Percentiles rank a stretch among this genome's conserved stretches.
Evolutionary conservation across 768 basidiomycete genomes (phyloP).

Genomic region (Naganishia vishniacii): DNA sequence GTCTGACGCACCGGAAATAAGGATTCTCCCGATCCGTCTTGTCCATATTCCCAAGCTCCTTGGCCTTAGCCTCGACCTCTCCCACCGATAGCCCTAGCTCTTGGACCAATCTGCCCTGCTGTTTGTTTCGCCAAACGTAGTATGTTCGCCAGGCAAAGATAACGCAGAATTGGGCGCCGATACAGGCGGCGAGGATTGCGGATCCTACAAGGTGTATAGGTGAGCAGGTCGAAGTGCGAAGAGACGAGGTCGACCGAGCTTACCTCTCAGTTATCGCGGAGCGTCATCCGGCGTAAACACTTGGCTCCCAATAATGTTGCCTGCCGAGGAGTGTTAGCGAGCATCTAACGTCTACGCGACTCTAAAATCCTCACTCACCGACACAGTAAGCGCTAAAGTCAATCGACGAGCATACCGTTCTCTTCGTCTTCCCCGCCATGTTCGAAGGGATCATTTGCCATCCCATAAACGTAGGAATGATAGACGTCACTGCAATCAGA

Average conservation of each 20-base stretch:
- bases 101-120: constrained; percentile 26
- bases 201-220: no score
- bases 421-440: constrained; percentile 35
- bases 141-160: constrained; percentile 32
- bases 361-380: not conserved
- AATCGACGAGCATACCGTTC: constrained; percentile 25
- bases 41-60: constrained; percentile 30
- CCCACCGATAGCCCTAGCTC: constrained; percentile 29
- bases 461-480: constrained; percentile 28
- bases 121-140: constrained; percentile 28
- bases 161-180: constrained; percentile 27
- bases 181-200: constrained; percentile 29
- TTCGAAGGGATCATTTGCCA: constrained; percentile 35
- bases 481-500: constrained; percentile 28
- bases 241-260: no score
- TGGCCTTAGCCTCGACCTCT: constrained; percentile 28
- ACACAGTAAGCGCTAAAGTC: constrained; percentile 30
- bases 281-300: constrained; percentile 31
- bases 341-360: no score
- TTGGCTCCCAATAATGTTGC: constrained; percentile 34
- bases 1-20: constrained; percentile 30
- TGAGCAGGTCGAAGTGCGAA: no score
- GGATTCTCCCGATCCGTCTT: constrained; percentile 39
- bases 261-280: constrained; percentile 31
- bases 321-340: not conserved